phyloP scores from a whole-genome alignment of 2,329 filamentous ascomycete genomes.

The Cordyceps militaris region DNA sequence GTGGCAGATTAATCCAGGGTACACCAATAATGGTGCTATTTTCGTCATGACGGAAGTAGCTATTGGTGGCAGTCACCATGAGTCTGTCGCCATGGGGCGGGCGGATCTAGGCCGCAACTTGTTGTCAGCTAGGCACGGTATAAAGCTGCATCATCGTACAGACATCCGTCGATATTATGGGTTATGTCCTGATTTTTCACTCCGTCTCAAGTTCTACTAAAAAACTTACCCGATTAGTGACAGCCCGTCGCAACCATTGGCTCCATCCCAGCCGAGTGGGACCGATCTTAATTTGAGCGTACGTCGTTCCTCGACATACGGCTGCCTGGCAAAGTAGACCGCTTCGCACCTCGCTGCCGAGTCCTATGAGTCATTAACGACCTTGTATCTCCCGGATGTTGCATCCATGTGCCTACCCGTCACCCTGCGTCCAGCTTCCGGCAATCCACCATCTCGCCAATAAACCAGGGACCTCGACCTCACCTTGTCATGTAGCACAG shows the following conservation, averaged over 20 bases:
- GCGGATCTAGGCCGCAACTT: not conserved
- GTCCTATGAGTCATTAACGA: not conserved
- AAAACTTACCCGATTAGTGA: constrained; percentile 8
- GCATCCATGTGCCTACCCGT: not conserved
- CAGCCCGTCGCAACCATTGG: not conserved
- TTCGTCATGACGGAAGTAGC: no score
- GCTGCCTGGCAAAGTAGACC: not conserved
- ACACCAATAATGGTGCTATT: not conserved
- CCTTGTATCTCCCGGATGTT: not conserved
- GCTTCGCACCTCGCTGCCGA: not conserved
- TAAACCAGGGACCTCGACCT: no score
- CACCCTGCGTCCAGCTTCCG: not conserved
- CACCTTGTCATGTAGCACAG: no score
- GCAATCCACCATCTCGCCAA: no score
- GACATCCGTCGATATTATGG: not conserved
- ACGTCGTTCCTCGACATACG: not conserved
- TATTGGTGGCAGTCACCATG: no score
- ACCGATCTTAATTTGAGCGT: not conserved
- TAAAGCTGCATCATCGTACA: not conserved
- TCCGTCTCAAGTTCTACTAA: not conserved
- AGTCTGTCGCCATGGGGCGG: no score
- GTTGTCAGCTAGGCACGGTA: not conserved
- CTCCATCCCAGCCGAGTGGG: not conserved
- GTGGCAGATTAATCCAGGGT: not conserved
- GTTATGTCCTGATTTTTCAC: constrained; percentile 9